Conservation (phyloP, 345 rosid genomes). For the Viola odorata region DNA sequence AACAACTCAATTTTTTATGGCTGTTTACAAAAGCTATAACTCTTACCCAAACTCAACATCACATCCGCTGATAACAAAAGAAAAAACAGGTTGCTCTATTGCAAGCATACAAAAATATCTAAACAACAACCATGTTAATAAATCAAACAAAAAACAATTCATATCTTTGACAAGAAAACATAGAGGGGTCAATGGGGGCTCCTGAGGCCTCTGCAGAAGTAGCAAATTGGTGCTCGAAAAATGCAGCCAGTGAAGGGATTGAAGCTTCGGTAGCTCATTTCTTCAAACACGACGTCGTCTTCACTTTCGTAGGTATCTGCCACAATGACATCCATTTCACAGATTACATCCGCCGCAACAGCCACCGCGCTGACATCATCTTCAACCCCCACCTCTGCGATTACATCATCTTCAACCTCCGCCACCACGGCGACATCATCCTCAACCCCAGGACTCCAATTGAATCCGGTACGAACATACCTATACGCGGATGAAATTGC, state of each 20-base stretch:
- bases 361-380: no score
- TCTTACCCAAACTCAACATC: not conserved
- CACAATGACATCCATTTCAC: no score
- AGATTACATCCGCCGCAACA: no score
- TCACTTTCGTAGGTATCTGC: no score
- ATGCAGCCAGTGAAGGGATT: slow-evolving; percentile 51
- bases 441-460: no score
- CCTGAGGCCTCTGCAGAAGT: slow-evolving; percentile 40
- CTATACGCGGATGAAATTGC: no score
- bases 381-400: no score
- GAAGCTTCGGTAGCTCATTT: slow-evolving; percentile 64
- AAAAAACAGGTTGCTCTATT: not conserved
- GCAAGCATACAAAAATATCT: not conserved
- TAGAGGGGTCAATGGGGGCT: slow-evolving; percentile 41
- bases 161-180: slow-evolving; percentile 46
- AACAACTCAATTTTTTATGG: not conserved
- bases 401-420: no score
- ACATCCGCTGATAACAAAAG: not conserved
- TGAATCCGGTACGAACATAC: no score
- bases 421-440: no score
- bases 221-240: slow-evolving; percentile 56
- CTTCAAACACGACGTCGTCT: no score
- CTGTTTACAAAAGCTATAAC: not conserved
- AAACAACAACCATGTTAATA: not conserved
- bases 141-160: not conserved